These are phyloP conservation scores for Passalora sequoiae DNA, from an alignment of 2,329 filamentous ascomycete genomes.

Conservation along the genomic window DNA sequence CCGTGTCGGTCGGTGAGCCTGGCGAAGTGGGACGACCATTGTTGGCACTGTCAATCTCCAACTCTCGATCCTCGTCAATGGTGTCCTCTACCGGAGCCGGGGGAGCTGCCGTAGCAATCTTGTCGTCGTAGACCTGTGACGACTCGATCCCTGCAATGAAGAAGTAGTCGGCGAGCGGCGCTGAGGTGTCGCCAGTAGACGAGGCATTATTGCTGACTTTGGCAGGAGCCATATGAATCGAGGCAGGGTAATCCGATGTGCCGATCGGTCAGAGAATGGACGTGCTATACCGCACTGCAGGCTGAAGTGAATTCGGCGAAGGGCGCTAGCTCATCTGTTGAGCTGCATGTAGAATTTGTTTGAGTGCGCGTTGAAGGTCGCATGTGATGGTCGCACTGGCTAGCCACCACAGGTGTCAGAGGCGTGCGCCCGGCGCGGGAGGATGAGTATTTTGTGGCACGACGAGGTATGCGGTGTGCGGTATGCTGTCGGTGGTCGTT, in stretches of 20 bases:
- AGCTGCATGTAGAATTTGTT: constrained; percentile 7
- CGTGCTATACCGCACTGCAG: constrained; percentile 11
- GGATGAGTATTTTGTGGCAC: not conserved
- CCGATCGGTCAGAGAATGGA: constrained; percentile 14
- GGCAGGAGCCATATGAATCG: constrained; percentile 22
- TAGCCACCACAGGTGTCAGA: constrained; percentile 13
- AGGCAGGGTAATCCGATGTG: not conserved
- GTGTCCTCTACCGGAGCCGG: constrained; percentile 47
- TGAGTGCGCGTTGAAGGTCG: constrained; percentile 1
- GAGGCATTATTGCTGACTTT: constrained; percentile 17
- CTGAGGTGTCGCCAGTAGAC: constrained; percentile 38
- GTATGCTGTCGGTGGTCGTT: not conserved
- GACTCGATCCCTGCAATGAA: constrained; percentile 57
- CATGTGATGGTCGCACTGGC: constrained; percentile 9
- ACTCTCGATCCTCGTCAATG: constrained; percentile 56
- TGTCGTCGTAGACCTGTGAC: constrained; percentile 48
- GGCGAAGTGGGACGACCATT: constrained; percentile 45
- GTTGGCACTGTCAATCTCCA: constrained; percentile 49
- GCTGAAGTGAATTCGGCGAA: not conserved
- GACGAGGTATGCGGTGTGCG: not conserved
- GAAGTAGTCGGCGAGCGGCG: constrained; percentile 61
- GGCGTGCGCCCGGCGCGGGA: constrained; percentile 4
- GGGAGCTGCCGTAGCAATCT: constrained; percentile 19
- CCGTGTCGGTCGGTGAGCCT: constrained; percentile 37
- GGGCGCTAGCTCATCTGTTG: constrained; percentile 4